Conservation (phyloP, 2,329 filamentous ascomycete genomes). For the Ophiocordyceps camponoti-saundersi region DNA sequence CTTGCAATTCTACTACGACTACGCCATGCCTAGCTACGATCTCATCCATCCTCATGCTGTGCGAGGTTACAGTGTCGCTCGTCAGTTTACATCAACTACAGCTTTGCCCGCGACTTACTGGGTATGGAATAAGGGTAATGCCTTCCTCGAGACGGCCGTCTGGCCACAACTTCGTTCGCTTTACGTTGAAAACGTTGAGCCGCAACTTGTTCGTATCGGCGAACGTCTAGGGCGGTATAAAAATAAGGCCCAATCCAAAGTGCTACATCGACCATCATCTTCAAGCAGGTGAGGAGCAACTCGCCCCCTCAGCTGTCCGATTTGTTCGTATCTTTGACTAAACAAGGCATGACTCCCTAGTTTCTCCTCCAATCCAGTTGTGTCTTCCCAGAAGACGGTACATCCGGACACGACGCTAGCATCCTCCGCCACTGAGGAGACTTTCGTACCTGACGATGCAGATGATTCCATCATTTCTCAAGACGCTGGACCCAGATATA, state of each 20-base stretch:
- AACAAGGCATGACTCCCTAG: not conserved
- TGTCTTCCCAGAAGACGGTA: slow-evolving; percentile 17
- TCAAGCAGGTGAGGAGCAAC: not conserved
- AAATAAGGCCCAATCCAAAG: slow-evolving; percentile 15
- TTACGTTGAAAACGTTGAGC: slow-evolving; percentile 86
- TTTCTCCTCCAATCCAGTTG: slow-evolving; percentile 1
- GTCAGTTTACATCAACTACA: slow-evolving; percentile 49
- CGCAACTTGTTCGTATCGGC: slow-evolving; percentile 81
- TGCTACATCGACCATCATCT: slow-evolving; percentile 8
- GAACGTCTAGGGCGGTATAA: slow-evolving; percentile 69
- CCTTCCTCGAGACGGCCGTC: slow-evolving; percentile 58
- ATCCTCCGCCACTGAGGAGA: slow-evolving; percentile 7
- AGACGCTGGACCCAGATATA: slow-evolving; percentile 7
- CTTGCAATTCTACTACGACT: slow-evolving; percentile 51
- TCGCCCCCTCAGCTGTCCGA: not conserved
- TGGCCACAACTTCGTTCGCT: slow-evolving; percentile 69
- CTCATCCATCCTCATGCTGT: slow-evolving; percentile 57
- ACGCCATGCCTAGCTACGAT: slow-evolving; percentile 60
- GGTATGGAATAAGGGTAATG: slow-evolving; percentile 50
- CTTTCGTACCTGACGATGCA: slow-evolving; percentile 11
- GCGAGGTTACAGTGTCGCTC: slow-evolving; percentile 49
- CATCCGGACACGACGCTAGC: slow-evolving; percentile 16
- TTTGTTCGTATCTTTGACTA: not conserved
- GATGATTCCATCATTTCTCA: slow-evolving; percentile 1
- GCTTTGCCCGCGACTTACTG: slow-evolving; percentile 56